Conservation (phyloP, 1,284 basidiomycete species). For the Cryptococcus sp. region DNA sequence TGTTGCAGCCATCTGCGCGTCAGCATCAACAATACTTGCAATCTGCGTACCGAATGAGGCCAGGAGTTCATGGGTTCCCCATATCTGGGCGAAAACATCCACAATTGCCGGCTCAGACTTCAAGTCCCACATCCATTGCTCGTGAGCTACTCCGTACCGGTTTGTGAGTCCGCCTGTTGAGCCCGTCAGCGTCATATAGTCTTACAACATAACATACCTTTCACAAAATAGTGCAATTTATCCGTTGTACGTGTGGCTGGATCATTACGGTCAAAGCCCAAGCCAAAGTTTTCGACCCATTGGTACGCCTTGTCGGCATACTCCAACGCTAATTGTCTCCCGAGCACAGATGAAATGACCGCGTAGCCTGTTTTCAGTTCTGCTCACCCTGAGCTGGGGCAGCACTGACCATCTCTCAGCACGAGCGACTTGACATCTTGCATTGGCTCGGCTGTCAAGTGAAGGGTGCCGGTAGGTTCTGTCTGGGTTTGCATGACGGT, state of each 20-base stretch:
- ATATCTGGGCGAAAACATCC: slow-evolving; percentile 36
- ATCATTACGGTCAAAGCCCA: slow-evolving; percentile 31
- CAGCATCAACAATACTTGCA: background rate
- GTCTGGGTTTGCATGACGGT: background rate
- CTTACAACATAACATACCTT: slow-evolving; percentile 9
- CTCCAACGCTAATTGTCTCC: background rate
- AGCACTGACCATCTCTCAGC: background rate
- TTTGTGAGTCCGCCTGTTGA: background rate
- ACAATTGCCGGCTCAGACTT: slow-evolving; percentile 28
- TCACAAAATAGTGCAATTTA: background rate
- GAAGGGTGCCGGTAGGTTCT: background rate
- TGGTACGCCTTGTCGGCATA: slow-evolving; percentile 1
- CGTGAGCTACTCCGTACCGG: slow-evolving; percentile 10
- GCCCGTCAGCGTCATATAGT: too few relatives aligned
- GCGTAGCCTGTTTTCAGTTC: background rate
- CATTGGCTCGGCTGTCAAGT: background rate
- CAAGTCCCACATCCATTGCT: slow-evolving; percentile 12
- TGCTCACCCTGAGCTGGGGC: background rate
- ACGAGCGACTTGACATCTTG: background rate
- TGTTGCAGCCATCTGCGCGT: slow-evolving; percentile 22
- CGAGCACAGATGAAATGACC: background rate
- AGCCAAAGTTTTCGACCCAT: slow-evolving; percentile 31
- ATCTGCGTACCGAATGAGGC: slow-evolving; percentile 25
- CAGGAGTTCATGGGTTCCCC: slow-evolving; percentile 42
- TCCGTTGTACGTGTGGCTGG: background rate